Evolutionary conservation across 768 basidiomycete genomes (phyloP).

Genomic region (Mycena galericulata): DNA sequence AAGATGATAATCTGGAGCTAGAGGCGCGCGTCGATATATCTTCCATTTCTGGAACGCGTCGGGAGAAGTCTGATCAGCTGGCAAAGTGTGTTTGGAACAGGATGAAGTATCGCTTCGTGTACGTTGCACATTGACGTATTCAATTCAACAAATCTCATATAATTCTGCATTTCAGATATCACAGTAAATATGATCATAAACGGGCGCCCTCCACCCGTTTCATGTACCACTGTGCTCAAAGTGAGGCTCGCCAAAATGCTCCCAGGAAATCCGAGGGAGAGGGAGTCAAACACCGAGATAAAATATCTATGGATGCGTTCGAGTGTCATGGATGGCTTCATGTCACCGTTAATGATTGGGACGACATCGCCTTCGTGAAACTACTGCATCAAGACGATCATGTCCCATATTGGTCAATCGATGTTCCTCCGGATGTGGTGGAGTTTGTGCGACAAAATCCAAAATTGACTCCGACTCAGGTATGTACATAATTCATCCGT

Average conservation of each 20-base stretch:
- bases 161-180: too few relatives aligned
- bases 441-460: constrained; percentile 3
- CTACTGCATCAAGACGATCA: constrained; percentile 1
- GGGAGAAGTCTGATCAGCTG: too few relatives aligned
- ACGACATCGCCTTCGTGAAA: background rate
- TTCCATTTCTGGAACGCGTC: too few relatives aligned
- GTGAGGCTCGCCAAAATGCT: background rate
- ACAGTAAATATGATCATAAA: background rate
- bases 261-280: background rate
- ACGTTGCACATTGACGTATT: too few relatives aligned
- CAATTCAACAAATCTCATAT: background rate
- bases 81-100: too few relatives aligned
- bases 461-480: constrained; percentile 4
- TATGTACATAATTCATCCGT: background rate
- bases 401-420: background rate
- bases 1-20: too few relatives aligned
- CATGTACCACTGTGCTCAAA: constrained; percentile 17
- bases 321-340: constrained; percentile 1
- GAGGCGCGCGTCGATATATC: too few relatives aligned
- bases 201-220: background rate
- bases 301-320: background rate
- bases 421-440: background rate
- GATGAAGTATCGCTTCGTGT: too few relatives aligned
- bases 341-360: background rate
- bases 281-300: background rate